Percentiles rank a stretch among this genome's conserved stretches.
These are phyloP conservation scores for Thinopyrum elongatum DNA, from an alignment of 176 grass and related monocot genomes.

Conservation along the genomic window DNA sequence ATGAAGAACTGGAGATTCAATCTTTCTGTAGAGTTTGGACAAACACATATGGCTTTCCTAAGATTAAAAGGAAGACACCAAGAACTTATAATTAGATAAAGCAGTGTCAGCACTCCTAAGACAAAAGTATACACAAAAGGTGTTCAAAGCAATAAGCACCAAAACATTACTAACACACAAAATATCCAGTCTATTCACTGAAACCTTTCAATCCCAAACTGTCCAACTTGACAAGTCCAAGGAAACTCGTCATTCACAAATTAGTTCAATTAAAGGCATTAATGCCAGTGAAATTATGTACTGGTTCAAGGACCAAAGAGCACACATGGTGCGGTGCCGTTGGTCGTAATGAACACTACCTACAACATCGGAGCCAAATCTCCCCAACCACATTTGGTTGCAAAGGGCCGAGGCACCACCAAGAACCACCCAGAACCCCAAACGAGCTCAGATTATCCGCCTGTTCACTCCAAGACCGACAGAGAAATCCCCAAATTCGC, in stretches of 20 bases:
- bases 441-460: background rate
- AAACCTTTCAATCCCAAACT: background rate
- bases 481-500: constrained; percentile 21
- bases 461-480: background rate
- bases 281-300: background rate
- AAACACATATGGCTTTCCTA: background rate
- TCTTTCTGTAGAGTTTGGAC: background rate
- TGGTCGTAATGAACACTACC: background rate
- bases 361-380: background rate
- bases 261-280: background rate
- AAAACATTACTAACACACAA: background rate
- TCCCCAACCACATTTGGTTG: background rate
- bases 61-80: background rate
- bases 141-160: background rate
- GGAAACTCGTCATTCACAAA: background rate
- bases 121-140: background rate
- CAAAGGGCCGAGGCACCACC: background rate
- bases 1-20: background rate
- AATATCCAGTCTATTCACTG: background rate
- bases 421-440: background rate
- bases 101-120: background rate
- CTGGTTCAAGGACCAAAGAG: background rate
- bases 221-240: background rate
- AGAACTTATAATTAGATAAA: background rate
- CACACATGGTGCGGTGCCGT: background rate